These are phyloP conservation scores for Penicillium sp. DNA, from an alignment of 2,329 filamentous ascomycete genomes.

Conservation along the genomic window DNA sequence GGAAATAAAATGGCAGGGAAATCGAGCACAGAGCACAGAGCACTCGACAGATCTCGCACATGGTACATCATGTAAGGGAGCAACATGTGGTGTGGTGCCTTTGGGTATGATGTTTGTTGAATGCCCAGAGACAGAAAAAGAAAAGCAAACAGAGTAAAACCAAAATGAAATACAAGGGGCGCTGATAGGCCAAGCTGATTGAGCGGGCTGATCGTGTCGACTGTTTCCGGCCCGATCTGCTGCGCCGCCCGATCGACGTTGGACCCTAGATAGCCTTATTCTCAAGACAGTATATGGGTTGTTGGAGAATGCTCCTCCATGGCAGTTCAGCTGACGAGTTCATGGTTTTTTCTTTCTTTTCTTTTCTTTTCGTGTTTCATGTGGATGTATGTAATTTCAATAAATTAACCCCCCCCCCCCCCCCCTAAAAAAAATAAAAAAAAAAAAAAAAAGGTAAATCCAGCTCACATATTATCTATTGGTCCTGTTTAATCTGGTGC, in stretches of 20 bases:
- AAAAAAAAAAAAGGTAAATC: too few relatives aligned
- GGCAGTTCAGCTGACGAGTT: neutral
- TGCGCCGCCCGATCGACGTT: slow-evolving; percentile 13
- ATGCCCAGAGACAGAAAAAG: neutral
- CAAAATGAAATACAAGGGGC: neutral
- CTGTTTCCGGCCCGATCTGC: slow-evolving; percentile 3
- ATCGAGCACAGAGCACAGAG: slow-evolving; percentile 10
- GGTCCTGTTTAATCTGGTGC: neutral
- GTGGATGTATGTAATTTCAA: neutral
- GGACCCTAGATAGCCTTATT: slow-evolving; percentile 11
- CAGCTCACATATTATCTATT: neutral
- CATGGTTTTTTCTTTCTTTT: slow-evolving; percentile 2
- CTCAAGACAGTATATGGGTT: slow-evolving; percentile 6
- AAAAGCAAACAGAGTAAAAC: neutral
- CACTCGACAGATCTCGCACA: slow-evolving; percentile 22
- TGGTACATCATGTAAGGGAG: slow-evolving; percentile 22
- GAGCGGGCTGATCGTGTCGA: neutral
- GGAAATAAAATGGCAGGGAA: slow-evolving; percentile 4
- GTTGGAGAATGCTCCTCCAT: neutral
- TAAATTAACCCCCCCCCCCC: too few relatives aligned
- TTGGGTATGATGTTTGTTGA: slow-evolving; percentile 11
- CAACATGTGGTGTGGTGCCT: slow-evolving; percentile 22
- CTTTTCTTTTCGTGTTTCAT: neutral
- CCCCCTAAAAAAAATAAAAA: too few relatives aligned
- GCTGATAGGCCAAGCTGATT: neutral